These are phyloP conservation scores for Ophiostoma piceae DNA, from an alignment of 2,329 filamentous ascomycete genomes.

Conservation along the genomic window DNA sequence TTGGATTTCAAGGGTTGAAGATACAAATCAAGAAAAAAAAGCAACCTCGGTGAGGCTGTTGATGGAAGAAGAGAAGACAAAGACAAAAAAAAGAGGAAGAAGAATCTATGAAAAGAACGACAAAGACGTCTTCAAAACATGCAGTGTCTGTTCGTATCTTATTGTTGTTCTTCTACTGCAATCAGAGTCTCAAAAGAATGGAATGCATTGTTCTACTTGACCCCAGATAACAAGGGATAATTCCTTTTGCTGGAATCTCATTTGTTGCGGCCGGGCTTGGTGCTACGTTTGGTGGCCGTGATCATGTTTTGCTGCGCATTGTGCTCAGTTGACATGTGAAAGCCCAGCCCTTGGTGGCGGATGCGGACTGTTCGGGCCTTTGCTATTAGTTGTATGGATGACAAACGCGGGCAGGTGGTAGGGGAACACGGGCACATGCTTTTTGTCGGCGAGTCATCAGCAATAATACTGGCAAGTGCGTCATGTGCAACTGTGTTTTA, in stretches of 20 bases:
- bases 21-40: not conserved
- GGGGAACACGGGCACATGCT: not conserved
- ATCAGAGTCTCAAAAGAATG: not conserved
- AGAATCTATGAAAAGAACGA: not conserved
- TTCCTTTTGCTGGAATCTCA: not conserved
- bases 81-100: not conserved
- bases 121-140: conserved; percentile 8
- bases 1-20: not conserved
- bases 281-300: not conserved
- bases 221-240: not conserved
- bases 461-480: not conserved
- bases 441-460: not conserved
- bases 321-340: conserved; percentile 10
- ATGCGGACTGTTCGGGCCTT: conserved; percentile 1
- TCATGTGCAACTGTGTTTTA: not conserved
- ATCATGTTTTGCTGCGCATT: not conserved
- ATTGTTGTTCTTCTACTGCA: conserved; percentile 1
- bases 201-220: not conserved
- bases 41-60: not conserved
- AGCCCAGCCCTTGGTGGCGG: conserved; percentile 5
- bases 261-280: not conserved
- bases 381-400: not conserved
- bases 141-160: not conserved
- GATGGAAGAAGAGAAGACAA: not conserved
- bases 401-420: not conserved